Evolutionary conservation across 495 filamentous ascomycete genomes (phyloP).

Genomic region (Cenococcum geophilum): DNA sequence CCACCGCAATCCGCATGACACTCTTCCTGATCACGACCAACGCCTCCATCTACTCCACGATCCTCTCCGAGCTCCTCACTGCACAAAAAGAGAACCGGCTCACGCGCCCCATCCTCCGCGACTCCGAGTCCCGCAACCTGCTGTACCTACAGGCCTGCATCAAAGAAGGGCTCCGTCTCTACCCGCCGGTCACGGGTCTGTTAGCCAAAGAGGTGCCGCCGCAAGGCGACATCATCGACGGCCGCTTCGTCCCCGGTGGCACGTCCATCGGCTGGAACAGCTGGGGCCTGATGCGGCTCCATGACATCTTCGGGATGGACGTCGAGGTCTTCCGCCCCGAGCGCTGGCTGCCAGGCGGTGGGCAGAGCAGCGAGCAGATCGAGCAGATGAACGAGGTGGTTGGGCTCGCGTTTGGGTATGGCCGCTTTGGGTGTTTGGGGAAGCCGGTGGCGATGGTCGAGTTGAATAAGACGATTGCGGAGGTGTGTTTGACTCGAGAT

Average conservation of each 20-base stretch:
- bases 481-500: constrained; percentile 13
- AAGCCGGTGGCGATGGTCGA: constrained; percentile 30
- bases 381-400: constrained; percentile 10
- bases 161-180: constrained; percentile 53
- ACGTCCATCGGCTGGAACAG: constrained; percentile 50
- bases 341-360: constrained; percentile 55
- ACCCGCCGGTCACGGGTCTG: constrained; percentile 52
- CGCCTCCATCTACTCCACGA: constrained; percentile 22
- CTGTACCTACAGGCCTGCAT: constrained; percentile 60
- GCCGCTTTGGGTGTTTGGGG: constrained; percentile 25
- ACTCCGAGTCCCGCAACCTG: constrained; percentile 36
- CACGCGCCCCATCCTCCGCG: constrained; percentile 29
- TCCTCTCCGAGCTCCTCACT: constrained; percentile 24
- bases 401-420: constrained; percentile 24
- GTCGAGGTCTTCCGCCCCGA: constrained; percentile 57
- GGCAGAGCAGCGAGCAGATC: constrained; percentile 13
- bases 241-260: constrained; percentile 47
- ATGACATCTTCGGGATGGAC: constrained; percentile 55
- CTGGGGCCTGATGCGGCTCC: constrained; percentile 49
- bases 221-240: constrained; percentile 47
- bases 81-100: constrained; percentile 21
- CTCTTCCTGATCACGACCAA: constrained; percentile 32
- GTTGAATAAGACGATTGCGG: constrained; percentile 26
- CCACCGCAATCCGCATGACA: constrained; percentile 31
- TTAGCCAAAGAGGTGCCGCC: constrained; percentile 50